Evolutionary conservation across 768 basidiomycete species (phyloP), one percentile per base, ranked within the genome.

Genomic region (Tylopilus subfusipes): DNA sequence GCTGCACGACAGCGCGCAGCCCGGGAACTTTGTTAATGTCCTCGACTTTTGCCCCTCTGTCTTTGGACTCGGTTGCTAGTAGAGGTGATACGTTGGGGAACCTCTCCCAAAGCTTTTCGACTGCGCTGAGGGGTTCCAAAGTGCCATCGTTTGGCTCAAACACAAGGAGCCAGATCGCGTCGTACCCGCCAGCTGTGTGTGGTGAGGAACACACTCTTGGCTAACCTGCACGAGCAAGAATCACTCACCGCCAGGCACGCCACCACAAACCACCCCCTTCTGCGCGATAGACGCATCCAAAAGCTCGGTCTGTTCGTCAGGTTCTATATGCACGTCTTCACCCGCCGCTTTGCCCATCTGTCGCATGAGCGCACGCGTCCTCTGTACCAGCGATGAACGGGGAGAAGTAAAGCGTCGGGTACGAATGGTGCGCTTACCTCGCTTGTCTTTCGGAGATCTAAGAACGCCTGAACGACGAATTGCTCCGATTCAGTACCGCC

Each of bases 121-220:
- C 76, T 22, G 82, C 80, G 29, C 77, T 68, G 24, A 82, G 66
- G 3, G 90, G 84, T 61, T 79, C 73, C 55, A 78, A 74, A 10
- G 77, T 71, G 39, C 74, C 71, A 45, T 72, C 70, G 56, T 73
- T 62, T 34, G 83, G 79, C 44, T 88, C 85, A 63, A 88, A 80
- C 18, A 94, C 82, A 16, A 99, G 81, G 6, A 99, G 75, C 93
- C 94, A 98, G 54, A 98, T 82, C 8, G 97, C 97, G 67, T 99
- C 97, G 70, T 90, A 98, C 2, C 97, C 97, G 11, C 97, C 97
- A 49, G 97, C 97, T 98, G 60, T 50, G 33, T 24, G 38, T 11
- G 42, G 9, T 59, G 40, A 59, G 50, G 31, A 50, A 45, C 39
- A n/a, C 9, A 4, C 8, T 2, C 27, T 1, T 1, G 5, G 34